Evolutionary conservation across 345 rosid genomes (phyloP).

Genomic region (Odontarrhena argentea): DNA sequence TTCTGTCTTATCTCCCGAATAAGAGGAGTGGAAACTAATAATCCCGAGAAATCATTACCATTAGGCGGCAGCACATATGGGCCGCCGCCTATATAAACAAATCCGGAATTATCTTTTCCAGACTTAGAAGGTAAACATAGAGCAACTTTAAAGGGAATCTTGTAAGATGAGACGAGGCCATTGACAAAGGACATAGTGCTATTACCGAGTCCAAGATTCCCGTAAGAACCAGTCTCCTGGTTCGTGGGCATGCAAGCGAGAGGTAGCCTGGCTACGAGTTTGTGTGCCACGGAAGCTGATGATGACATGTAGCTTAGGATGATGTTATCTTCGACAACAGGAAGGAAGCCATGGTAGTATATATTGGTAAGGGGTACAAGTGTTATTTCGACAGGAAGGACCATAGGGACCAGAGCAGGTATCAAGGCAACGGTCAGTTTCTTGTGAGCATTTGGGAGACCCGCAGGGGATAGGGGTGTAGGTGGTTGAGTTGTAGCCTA

Average conservation of each 20-base stretch:
- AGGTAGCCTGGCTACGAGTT: not conserved
- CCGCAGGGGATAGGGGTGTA: constrained; percentile 37
- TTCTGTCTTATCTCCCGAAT: constrained; percentile 14
- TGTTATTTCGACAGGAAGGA: constrained; percentile 39
- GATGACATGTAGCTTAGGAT: constrained; percentile 17
- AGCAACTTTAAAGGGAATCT: constrained; percentile 41
- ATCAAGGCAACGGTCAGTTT: not conserved
- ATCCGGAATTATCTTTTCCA: not conserved
- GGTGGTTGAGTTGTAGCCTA: constrained; percentile 43
- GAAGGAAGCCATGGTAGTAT: constrained; percentile 24
- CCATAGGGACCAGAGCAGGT: not conserved
- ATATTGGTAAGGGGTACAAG: too few species aligned
- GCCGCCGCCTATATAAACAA: constrained; percentile 39
- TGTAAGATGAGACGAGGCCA: constrained; percentile 34
- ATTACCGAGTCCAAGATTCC: constrained; percentile 44
- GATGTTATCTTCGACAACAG: constrained; percentile 38
- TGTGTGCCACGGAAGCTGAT: not conserved
- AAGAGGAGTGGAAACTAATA: constrained; percentile 39
- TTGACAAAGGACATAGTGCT: constrained; percentile 28
- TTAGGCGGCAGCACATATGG: constrained; percentile 38
- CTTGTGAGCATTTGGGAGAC: constrained; percentile 44
- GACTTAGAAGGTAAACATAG: constrained; percentile 40
- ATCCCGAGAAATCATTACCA: constrained; percentile 19
- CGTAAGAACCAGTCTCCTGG: constrained; percentile 33
- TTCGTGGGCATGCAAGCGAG: too few species aligned